Evolutionary conservation across 805 yeast genomes (phyloP).

Genomic region (Wickerhamomyces sydowiorum): DNA sequence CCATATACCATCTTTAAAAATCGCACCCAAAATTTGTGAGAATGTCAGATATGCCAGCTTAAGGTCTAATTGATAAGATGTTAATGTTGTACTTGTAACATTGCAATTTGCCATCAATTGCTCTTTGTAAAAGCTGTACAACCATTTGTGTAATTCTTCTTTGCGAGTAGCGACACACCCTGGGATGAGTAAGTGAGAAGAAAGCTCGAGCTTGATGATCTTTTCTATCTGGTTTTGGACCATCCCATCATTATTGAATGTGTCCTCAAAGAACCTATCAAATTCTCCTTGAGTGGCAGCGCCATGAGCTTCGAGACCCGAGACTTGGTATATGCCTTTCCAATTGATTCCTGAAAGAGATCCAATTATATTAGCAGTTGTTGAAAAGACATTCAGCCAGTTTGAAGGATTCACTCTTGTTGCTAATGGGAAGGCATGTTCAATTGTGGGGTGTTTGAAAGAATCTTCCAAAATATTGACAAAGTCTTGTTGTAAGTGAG

Average conservation of each 20-base stretch:
- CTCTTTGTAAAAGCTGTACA: constrained; percentile 7
- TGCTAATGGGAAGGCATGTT: background rate
- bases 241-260: constrained; percentile 5
- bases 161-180: constrained; percentile 1
- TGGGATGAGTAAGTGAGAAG: constrained; percentile 5
- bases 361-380: background rate
- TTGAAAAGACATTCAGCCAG: background rate
- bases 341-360: background rate
- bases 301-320: background rate
- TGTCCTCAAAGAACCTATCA: background rate
- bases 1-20: constrained; percentile 21
- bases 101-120: constrained; percentile 9
- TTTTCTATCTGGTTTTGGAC: constrained; percentile 8
- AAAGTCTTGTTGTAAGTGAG: background rate
- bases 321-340: background rate
- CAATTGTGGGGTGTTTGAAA: background rate
- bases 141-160: constrained; percentile 11
- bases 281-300: background rate
- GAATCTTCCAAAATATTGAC: background rate
- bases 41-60: constrained; percentile 13
- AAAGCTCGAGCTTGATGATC: constrained; percentile 7
- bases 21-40: constrained; percentile 10
- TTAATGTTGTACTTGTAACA: constrained; percentile 9
- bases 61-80: constrained; percentile 6
- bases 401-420: background rate